A percentile compares a stretch with the other conserved stretches of the same genome.
Conservation (phyloP, 208 protist genomes). For the Naegleria gruberi region DNA sequence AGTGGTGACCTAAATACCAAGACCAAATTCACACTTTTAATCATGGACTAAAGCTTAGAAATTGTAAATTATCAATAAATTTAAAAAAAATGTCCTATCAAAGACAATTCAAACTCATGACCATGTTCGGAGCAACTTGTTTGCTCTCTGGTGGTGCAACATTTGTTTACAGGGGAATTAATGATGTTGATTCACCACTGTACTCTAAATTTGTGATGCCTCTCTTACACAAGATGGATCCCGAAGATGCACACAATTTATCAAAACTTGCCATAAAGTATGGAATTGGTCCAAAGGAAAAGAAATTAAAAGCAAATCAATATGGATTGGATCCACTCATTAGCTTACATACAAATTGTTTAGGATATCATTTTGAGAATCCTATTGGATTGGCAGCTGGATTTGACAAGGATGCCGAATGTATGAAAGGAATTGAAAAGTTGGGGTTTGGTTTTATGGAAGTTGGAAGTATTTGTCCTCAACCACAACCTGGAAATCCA, state of each 20-base stretch:
- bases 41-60: too few species aligned
- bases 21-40: too few species aligned
- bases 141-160: too few species aligned
- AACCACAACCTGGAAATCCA: slow-evolving; percentile 51
- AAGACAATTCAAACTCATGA: too few species aligned
- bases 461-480: slow-evolving; percentile 48
- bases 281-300: background rate
- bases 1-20: too few species aligned
- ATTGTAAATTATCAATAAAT: too few species aligned
- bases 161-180: background rate
- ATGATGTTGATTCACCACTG: background rate
- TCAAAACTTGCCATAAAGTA: background rate
- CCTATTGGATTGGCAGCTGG: slow-evolving; percentile 54
- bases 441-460: slow-evolving; percentile 54
- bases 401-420: slow-evolving; percentile 54
- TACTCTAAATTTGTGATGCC: background rate
- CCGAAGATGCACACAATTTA: slow-evolving; percentile 31
- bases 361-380: slow-evolving; percentile 42
- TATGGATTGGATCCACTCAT: background rate
- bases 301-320: background rate
- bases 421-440: slow-evolving; percentile 32
- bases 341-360: slow-evolving; percentile 34
- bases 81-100: too few species aligned
- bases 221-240: slow-evolving; percentile 21
- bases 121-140: too few species aligned